Base-by-base conservation (phyloP, 805 yeast genomes). In the Zygotorulaspora florentina region DNA sequence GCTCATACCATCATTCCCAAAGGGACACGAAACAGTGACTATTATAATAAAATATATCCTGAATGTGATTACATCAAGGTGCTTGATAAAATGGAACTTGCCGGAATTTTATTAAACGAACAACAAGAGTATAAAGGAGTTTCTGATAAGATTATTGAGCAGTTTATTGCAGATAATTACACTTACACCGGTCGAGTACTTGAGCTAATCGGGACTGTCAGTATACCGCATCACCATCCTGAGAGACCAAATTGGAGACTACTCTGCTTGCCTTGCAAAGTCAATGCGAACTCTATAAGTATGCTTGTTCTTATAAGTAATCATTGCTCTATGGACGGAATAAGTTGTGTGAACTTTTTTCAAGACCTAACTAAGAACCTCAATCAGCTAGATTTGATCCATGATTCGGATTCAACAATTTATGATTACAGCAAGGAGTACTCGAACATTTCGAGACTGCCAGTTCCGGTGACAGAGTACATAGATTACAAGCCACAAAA, bases 181-280 rank as follows among this genome's bases (percentile, higher is more conserved):
- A 39, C 41, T 27, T 50, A 50, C 23, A 46, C 54, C 0, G 42
- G 31, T 33, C 35, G 36, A 16, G 18, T 57, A 11, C 28, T 53
- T 31, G 56, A 54, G 34, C 25, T 52, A n/a, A 18, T 57, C 3
- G 48, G 50, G 6, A 34, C 39, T 8, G 42, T 59, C 11, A 30
- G 43, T 4, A 50, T 61, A 20, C 57, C 59, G 0, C 44, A 49
- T 11, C 47, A 48, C 36, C 52, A 54, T 23, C 48, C 39, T 16
- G 16, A 29, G 4, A 55, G 41, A 29, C 63, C 59, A n/a, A 53
- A 56, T 35, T 61, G 64, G 63, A 49, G 65, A 33, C 17, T 61
- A 8, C 17, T 57, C 16, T 45, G 50, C 25, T 40, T 61, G 29
- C 55, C 56, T 8, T 12, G 13, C 12, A 27, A 27, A 23, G 35